Evolutionary conservation across 805 yeast species (phyloP).

Genomic region (Candida sphagnicola): DNA sequence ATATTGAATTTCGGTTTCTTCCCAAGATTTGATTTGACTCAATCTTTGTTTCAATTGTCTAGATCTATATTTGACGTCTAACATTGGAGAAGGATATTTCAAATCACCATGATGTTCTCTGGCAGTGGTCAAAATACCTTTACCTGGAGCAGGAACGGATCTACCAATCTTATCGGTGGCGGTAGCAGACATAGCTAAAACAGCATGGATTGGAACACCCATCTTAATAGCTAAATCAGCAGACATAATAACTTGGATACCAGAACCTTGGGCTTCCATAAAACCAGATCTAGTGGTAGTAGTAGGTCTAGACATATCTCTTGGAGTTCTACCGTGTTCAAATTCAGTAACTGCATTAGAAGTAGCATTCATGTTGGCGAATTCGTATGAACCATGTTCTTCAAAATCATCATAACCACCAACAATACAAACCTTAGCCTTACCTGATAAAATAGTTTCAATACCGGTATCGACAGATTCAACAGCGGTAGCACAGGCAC

Average conservation of each 20-base stretch:
- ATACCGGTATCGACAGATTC: constrained; percentile 96
- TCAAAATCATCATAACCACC: constrained; percentile 99
- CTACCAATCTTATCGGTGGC: constrained; percentile 98
- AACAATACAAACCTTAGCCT: constrained; percentile 93
- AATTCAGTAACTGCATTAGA: constrained; percentile 84
- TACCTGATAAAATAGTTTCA: constrained; percentile 88
- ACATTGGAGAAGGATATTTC: constrained; percentile 73
- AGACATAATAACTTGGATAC: constrained; percentile 94
- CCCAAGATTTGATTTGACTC: constrained; percentile 77
- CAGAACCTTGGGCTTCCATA: constrained; percentile 99
- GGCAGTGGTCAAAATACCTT: constrained; percentile 98
- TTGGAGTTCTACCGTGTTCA: constrained; percentile 95
- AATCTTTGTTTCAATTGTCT: constrained; percentile 83
- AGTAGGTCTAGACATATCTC: constrained; percentile 98
- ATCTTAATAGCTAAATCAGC: constrained; percentile 91
- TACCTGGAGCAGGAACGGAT: constrained; percentile 99
- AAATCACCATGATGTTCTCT: constrained; percentile 83
- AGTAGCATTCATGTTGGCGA: constrained; percentile 98
- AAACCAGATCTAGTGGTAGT: constrained; percentile 95
- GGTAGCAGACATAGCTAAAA: constrained; percentile 90
- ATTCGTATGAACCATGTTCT: constrained; percentile 97
- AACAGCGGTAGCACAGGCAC: constrained; percentile 99
- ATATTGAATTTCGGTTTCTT: constrained; percentile 70
- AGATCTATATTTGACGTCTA: constrained; percentile 89
- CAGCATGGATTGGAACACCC: constrained; percentile 99